phyloP scores from a whole-genome alignment of 2,329 filamentous ascomycete genomes.

The Ustulina deusta region DNA sequence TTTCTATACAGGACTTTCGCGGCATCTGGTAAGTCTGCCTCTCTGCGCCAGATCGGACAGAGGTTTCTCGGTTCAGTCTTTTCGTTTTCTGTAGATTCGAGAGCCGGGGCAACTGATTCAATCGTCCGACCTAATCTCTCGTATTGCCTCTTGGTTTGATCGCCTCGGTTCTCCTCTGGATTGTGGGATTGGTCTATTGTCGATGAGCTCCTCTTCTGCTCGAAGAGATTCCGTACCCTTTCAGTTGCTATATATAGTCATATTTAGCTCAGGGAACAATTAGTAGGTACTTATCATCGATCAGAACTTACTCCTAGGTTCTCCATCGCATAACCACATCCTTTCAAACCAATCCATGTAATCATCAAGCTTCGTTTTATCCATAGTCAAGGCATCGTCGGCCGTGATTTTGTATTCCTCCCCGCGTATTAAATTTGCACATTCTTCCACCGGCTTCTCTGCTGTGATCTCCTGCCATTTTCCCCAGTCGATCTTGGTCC shows the following conservation, averaged over 20 bases:
- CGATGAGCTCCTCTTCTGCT: slow-evolving; percentile 36
- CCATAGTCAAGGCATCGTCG: slow-evolving; percentile 60
- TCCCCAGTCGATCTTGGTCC: slow-evolving; percentile 76
- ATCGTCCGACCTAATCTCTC: slow-evolving; percentile 39
- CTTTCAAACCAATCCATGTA: slow-evolving; percentile 85
- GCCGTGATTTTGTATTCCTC: slow-evolving; percentile 49
- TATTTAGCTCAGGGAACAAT: slow-evolving; percentile 3
- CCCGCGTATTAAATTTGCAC: slow-evolving; percentile 42
- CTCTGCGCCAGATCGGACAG: slow-evolving; percentile 52
- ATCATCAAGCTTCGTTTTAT: slow-evolving; percentile 72
- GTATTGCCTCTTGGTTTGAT: slow-evolving; percentile 41
- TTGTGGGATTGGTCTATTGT: slow-evolving; percentile 8
- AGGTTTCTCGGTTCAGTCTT: slow-evolving; percentile 48
- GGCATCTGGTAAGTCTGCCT: slow-evolving; percentile 57
- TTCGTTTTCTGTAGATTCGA: slow-evolving; percentile 32
- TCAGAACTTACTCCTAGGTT: slow-evolving; percentile 53
- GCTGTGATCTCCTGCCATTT: slow-evolving; percentile 71
- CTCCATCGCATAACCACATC: slow-evolving; percentile 67
- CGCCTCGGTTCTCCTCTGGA: slow-evolving; percentile 6
- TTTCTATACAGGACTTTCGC: slow-evolving; percentile 58
- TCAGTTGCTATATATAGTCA: slow-evolving; percentile 40
- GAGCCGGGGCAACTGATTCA: slow-evolving; percentile 33
- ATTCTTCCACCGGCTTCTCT: slow-evolving; percentile 44
- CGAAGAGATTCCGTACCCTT: slow-evolving; percentile 45
- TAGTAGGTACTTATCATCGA: background rate